phyloP scores from a whole-genome alignment of 768 basidiomycete genomes.

The Imleria badia region DNA sequence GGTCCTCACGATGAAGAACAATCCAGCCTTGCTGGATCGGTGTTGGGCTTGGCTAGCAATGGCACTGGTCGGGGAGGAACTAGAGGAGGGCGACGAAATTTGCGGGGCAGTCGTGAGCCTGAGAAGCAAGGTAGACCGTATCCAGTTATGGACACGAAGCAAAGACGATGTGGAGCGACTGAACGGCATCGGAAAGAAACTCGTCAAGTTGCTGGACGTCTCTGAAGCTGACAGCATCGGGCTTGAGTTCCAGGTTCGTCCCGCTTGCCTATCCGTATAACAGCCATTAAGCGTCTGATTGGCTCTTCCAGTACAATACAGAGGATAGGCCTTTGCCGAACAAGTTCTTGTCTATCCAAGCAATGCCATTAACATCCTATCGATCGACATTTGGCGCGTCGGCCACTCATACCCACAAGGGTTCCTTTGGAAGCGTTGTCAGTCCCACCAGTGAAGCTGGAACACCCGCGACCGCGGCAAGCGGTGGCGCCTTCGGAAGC shows the following conservation, averaged over 20 bases:
- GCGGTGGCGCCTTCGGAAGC: constrained; percentile 46
- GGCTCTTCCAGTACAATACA: constrained; percentile 65
- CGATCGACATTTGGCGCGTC: constrained; percentile 59
- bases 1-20: constrained; percentile 91
- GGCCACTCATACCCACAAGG: constrained; percentile 21
- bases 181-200: constrained; percentile 80
- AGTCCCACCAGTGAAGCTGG: constrained; percentile 26
- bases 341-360: constrained; percentile 80
- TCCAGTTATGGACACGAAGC: constrained; percentile 87
- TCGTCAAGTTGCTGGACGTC: constrained; percentile 80
- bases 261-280: background rate
- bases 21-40: constrained; percentile 73
- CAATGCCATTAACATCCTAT: constrained; percentile 64
- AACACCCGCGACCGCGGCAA: constrained; percentile 24
- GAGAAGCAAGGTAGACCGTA: constrained; percentile 82
- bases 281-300: background rate
- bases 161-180: constrained; percentile 85
- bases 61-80: constrained; percentile 75
- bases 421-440: constrained; percentile 15
- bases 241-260: constrained; percentile 82
- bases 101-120: constrained; percentile 87
- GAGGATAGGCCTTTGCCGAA: constrained; percentile 80
- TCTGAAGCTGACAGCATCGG: constrained; percentile 83
- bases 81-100: constrained; percentile 68
- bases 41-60: constrained; percentile 91